A percentile compares a stretch with the other conserved stretches of the same genome.
These are phyloP conservation scores for Candida jianshihensis DNA, from an alignment of 805 yeast species.

Conservation along the genomic window DNA sequence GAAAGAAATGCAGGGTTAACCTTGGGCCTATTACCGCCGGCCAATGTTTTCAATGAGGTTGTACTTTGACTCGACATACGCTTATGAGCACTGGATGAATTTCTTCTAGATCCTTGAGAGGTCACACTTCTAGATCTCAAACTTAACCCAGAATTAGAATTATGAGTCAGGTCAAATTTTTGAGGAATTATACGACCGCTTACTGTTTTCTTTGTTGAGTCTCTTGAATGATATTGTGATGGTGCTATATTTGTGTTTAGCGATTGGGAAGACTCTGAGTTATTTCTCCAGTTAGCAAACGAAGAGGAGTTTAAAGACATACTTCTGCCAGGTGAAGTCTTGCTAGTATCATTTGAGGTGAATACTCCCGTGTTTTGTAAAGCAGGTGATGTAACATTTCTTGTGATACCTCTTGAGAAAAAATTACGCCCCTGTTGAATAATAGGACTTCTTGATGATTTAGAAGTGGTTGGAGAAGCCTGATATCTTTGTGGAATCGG, in stretches of 20 bases:
- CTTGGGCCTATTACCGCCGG: constrained; percentile 35
- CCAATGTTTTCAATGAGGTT: constrained; percentile 33
- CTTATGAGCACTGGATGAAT: constrained; percentile 18
- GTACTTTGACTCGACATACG: constrained; percentile 19
- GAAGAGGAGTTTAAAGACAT: constrained; percentile 29
- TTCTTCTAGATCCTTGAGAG: constrained; percentile 25
- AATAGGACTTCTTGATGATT: constrained; percentile 27
- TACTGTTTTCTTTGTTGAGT: constrained; percentile 29
- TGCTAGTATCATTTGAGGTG: neutral
- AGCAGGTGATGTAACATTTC: constrained; percentile 20
- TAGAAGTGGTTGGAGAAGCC: constrained; percentile 10
- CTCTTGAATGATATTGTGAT: constrained; percentile 28
- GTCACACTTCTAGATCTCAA: constrained; percentile 41
- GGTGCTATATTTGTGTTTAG: no score
- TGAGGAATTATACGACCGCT: constrained; percentile 42
- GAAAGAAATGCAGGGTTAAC: constrained; percentile 90
- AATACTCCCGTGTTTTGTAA: constrained; percentile 2
- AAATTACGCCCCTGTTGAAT: constrained; percentile 32
- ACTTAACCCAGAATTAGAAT: constrained; percentile 26
- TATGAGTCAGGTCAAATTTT: constrained; percentile 30
- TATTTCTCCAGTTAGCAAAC: constrained; percentile 25
- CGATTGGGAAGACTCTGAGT: no score
- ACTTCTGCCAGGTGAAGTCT: constrained; percentile 23
- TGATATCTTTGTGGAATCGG: constrained; percentile 16
- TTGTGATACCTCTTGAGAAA: constrained; percentile 21